phyloP scores from a whole-genome alignment of 345 rosid genomes.

The Chamaenerion angustifolium region DNA sequence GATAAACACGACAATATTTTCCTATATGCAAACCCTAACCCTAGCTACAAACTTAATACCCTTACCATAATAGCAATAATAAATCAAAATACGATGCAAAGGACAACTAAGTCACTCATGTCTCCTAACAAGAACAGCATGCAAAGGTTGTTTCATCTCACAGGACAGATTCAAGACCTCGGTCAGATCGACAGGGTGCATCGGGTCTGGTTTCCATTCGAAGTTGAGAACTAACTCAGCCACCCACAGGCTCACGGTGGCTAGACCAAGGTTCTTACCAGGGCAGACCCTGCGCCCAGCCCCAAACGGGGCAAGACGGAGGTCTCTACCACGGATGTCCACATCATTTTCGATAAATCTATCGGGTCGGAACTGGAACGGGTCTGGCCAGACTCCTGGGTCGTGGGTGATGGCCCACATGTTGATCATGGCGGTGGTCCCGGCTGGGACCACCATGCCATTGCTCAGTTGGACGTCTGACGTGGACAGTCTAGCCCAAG shows the following conservation, averaged over 20 bases:
- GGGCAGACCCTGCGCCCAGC: constrained; percentile 90
- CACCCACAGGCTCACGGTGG: constrained; percentile 65
- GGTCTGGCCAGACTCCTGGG: constrained; percentile 47
- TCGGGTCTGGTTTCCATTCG: constrained; percentile 36
- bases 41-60: too few species aligned
- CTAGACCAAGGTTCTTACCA: constrained; percentile 64
- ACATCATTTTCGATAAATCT: constrained; percentile 41
- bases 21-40: too few species aligned
- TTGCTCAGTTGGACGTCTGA: constrained; percentile 69
- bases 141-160: constrained; percentile 73
- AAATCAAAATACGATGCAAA: not conserved
- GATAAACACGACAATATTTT: too few species aligned
- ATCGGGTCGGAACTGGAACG: constrained; percentile 49
- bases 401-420: constrained; percentile 98
- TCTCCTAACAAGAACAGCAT: constrained; percentile 28
- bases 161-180: constrained; percentile 79
- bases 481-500: constrained; percentile 84
- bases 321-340: constrained; percentile 56
- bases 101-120: not conserved
- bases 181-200: constrained; percentile 37
- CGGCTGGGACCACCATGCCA: constrained; percentile 62
- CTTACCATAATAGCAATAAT: too few species aligned
- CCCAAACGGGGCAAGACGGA: constrained; percentile 82
- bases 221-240: constrained; percentile 44
- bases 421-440: constrained; percentile 89